Conservation (phyloP, 306 rosid species). For the Gynostemma pentaphyllum region DNA sequence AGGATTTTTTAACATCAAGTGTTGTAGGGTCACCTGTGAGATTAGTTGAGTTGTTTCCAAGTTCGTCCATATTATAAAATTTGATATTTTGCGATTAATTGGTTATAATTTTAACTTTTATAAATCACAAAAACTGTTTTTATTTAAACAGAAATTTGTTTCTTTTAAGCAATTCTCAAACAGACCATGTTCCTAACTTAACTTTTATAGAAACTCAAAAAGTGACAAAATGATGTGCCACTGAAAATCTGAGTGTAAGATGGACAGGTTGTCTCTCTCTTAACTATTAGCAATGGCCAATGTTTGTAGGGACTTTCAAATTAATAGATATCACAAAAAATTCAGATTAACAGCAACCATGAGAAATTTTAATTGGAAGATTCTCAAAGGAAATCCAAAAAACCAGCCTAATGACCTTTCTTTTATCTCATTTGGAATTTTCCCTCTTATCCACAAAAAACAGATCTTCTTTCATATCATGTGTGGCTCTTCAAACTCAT, state of each 20-base stretch:
- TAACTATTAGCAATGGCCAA: conserved; percentile 8
- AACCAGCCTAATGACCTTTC: not conserved
- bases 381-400: not conserved
- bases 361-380: conserved; percentile 1
- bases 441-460: conserved; percentile 23
- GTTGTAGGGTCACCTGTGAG: too few relatives aligned
- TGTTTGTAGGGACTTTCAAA: conserved; percentile 5
- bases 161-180: too few relatives aligned
- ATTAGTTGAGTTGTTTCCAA: too few relatives aligned
- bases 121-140: too few relatives aligned
- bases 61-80: too few relatives aligned
- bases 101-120: too few relatives aligned
- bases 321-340: conserved; percentile 24
- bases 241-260: conserved; percentile 7
- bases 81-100: too few relatives aligned
- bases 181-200: too few relatives aligned
- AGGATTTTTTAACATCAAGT: too few relatives aligned
- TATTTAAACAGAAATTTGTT: too few relatives aligned
- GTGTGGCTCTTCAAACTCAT: conserved; percentile 40
- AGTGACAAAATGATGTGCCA: not conserved
- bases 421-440: conserved; percentile 19
- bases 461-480: conserved; percentile 5
- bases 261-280: conserved; percentile 8
- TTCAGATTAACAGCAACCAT: conserved; percentile 14
- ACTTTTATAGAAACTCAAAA: too few relatives aligned